Base-by-base conservation (phyloP, 2,329 filamentous ascomycete species). In the Macrophomina tecta region DNA sequence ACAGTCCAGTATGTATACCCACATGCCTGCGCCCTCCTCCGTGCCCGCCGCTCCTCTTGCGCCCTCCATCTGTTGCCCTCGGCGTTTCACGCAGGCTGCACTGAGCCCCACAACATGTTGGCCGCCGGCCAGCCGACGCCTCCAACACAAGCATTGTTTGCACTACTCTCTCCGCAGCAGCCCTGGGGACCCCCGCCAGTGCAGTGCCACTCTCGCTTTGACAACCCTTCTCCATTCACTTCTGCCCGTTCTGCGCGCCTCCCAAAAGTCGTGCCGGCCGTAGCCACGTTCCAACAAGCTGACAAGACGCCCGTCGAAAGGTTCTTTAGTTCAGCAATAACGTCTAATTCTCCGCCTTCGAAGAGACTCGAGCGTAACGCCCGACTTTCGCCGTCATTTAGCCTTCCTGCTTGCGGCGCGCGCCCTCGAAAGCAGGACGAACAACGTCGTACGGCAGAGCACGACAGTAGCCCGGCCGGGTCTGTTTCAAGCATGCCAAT, bases 291-390 rank as follows among this genome's bases (percentile, higher is more conserved):
- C 46, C 71, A 73, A 36, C 68, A 72, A 64, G 74, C 78, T 80
- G 71, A 80, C 77, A 73, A 69, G 72, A 69, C 73, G 5, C 71
- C 74, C 51, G 68, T 74, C 48, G 75, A 77, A 73, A 79, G 77
- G 71, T 70, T 75, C 63, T 76, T 78, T 69, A 70, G 71, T 71
- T 69, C 73, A 53, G 70, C 73, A 64, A 66, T 72, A 69, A 62
- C 68, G 67, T 72, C 69, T 76, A 76, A 76, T 76, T 71, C 72
- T 62, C 75, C 75, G 67, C 71, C 73, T 70, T 73, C 70, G 49
- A 78, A 75, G 65, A 71, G 71, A 67, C 66, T 70, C 69, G 72
- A 73, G 68, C 70, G 36, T 40, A 51, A 52, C 18, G 36, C 53
- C 40, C 51, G 32, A 30, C 30, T 28, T 36, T 28, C 30, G 30